These are phyloP conservation scores for Malus hybrid DNA, from an alignment of 331 rosid genomes.

Conservation along the genomic window DNA sequence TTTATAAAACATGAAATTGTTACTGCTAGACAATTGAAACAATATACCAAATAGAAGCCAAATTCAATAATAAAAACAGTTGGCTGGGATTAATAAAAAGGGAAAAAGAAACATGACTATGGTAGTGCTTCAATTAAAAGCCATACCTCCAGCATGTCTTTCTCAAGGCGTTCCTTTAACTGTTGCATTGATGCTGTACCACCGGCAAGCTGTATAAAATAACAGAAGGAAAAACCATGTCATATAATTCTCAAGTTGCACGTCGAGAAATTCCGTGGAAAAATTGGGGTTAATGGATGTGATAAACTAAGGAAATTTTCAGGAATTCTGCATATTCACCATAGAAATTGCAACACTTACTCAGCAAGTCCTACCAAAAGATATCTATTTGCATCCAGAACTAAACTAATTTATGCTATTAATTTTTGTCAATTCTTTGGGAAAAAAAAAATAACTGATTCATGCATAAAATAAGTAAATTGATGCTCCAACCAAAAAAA, in stretches of 20 bases:
- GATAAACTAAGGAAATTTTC: not conserved
- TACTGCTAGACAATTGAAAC: not conserved
- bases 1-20: not conserved
- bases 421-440: not conserved
- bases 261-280: not conserved
- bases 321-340: not conserved
- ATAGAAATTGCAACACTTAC: not conserved
- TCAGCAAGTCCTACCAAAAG: not conserved
- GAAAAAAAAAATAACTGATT: not conserved
- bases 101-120: not conserved
- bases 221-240: not conserved
- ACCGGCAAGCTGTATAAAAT: conserved; percentile 76
- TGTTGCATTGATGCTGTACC: conserved; percentile 99
- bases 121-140: not conserved
- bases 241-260: not conserved
- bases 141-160: conserved; percentile 87
- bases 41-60: no score
- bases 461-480: no score
- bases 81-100: no score
- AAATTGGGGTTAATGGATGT: not conserved
- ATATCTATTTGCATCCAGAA: not conserved
- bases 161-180: conserved; percentile 94
- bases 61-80: not conserved
- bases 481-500: no score
- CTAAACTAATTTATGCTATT: not conserved